phyloP scores from a whole-genome alignment of 2,329 filamentous ascomycete genomes.

The Fusarium heterosporum region DNA sequence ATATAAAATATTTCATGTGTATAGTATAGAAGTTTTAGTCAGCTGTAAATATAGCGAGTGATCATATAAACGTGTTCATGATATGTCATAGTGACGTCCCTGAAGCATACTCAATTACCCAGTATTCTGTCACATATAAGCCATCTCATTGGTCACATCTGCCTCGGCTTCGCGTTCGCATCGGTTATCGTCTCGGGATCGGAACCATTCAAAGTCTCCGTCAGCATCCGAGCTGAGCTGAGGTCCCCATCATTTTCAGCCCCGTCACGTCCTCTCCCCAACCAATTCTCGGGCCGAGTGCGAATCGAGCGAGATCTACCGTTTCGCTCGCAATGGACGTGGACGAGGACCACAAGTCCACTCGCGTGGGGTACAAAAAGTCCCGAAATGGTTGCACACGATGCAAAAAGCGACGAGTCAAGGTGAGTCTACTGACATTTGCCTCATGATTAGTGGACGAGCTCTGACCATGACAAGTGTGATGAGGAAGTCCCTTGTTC shows the following conservation, averaged over 20 bases:
- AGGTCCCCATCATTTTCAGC: too few relatives aligned
- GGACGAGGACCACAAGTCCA: conserved; percentile 12
- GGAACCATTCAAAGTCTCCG: conserved; percentile 5
- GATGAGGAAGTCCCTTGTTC: conserved; percentile 29
- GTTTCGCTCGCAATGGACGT: conserved; percentile 4
- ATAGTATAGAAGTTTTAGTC: conserved; percentile 7
- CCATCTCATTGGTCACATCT: not conserved
- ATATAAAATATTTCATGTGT: conserved; percentile 19
- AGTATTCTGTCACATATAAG: accelerated
- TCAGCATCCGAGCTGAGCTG: not conserved
- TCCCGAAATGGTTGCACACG: conserved; percentile 33
- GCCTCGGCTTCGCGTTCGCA: conserved; percentile 13
- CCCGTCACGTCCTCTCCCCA: not conserved
- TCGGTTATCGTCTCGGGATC: conserved; percentile 18
- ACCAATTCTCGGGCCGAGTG: conserved; percentile 23
- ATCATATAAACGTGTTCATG: not conserved
- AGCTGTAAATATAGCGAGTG: conserved; percentile 17
- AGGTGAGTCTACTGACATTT: not conserved
- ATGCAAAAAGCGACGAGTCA: conserved; percentile 33
- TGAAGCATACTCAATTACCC: not conserved
- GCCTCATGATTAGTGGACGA: not conserved
- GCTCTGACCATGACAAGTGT: conserved; percentile 6
- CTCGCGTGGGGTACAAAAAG: conserved; percentile 35
- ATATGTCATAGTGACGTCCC: not conserved
- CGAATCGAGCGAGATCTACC: not conserved